These are phyloP conservation scores for Kodamaea lidongshanica DNA, from an alignment of 805 yeast species.

Conservation along the genomic window DNA sequence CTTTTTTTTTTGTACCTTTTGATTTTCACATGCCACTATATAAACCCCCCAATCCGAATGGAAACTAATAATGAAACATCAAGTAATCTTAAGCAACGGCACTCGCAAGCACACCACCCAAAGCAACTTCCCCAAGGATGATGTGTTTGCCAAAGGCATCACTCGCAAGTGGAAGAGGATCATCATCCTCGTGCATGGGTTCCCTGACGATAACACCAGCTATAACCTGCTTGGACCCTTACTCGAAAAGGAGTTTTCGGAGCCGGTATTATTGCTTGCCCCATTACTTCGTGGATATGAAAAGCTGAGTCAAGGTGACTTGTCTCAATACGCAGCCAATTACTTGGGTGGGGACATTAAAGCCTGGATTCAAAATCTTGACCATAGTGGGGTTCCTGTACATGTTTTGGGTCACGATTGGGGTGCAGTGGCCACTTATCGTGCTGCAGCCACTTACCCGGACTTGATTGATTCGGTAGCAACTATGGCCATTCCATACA, in stretches of 20 bases:
- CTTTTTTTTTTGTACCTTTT: too few relatives aligned
- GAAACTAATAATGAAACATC: too few relatives aligned
- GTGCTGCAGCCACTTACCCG: slow-evolving; percentile 30
- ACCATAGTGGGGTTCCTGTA: slow-evolving; percentile 18
- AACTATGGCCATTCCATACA: slow-evolving; percentile 36
- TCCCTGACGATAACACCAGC: slow-evolving; percentile 33
- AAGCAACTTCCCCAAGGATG: slow-evolving; percentile 12
- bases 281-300: slow-evolving; percentile 38
- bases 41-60: not conserved
- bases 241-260: slow-evolving; percentile 14
- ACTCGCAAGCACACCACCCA: slow-evolving; percentile 17
- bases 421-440: slow-evolving; percentile 36
- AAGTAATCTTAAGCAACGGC: slow-evolving; percentile 16
- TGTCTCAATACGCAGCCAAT: slow-evolving; percentile 19
- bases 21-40: not conserved
- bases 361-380: slow-evolving; percentile 25
- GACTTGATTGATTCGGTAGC: slow-evolving; percentile 27
- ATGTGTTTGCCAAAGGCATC: slow-evolving; percentile 11
- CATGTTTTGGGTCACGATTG: slow-evolving; percentile 41
- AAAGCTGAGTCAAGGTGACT: slow-evolving; percentile 21
- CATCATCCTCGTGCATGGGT: slow-evolving; percentile 13
- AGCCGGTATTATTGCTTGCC: slow-evolving; percentile 21
- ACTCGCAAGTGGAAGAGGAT: slow-evolving; percentile 8
- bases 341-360: slow-evolving; percentile 31
- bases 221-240: slow-evolving; percentile 20